Evolutionary conservation across 371 early-diverging fungal genomes (phyloP).

Genomic region (Smittium culicis): DNA sequence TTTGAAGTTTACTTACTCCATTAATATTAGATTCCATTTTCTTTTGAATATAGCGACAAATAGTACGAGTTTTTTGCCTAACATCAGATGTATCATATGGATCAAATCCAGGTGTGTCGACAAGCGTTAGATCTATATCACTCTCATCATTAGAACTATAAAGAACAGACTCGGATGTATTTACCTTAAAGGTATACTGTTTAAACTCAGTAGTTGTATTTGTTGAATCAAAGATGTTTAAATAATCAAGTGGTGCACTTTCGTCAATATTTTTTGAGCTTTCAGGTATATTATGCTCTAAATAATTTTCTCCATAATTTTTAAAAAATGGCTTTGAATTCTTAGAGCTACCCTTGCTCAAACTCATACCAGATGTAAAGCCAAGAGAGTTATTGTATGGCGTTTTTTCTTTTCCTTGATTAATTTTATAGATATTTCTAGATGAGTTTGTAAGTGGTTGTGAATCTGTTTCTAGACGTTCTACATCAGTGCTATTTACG

Average conservation of each 20-base stretch:
- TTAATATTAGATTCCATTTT: neutral
- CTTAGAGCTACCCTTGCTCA: neutral
- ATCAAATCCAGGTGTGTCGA: slow-evolving; percentile 10
- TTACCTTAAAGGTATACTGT: slow-evolving; percentile 1
- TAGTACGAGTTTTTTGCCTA: neutral
- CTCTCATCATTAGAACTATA: neutral
- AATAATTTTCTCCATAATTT: neutral
- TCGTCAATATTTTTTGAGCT: neutral
- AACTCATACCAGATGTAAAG: neutral
- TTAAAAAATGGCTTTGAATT: neutral
- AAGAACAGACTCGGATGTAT: neutral
- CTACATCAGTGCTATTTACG: neutral
- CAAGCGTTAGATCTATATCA: neutral
- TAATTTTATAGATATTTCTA: neutral
- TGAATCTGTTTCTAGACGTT: neutral
- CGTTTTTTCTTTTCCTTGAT: neutral
- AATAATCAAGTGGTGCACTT: neutral
- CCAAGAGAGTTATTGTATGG: neutral
- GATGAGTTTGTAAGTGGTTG: neutral
- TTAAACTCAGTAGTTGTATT: neutral
- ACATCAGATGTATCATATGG: slow-evolving; percentile 2
- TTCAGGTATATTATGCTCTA: neutral
- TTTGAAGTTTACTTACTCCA: neutral
- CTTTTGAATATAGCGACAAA: neutral
- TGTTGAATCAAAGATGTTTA: slow-evolving; percentile 4